A percentile compares a stretch with the other conserved stretches of the same genome.
These are phyloP conservation scores for Alternaria gansuensis DNA, from an alignment of 2,329 filamentous ascomycete species.

Conservation along the genomic window DNA sequence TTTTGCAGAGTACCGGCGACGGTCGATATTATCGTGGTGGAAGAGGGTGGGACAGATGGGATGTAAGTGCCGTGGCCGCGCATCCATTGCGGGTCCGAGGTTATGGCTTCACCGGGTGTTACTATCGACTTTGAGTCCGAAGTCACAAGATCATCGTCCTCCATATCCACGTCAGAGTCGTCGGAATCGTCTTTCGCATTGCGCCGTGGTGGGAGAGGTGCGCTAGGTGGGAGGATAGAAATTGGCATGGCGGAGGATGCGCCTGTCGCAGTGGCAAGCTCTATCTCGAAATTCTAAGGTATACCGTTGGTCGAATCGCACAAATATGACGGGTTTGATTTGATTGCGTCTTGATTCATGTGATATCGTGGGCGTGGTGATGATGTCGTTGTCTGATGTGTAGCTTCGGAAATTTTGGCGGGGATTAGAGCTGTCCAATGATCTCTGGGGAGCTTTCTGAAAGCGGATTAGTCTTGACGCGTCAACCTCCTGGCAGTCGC, in stretches of 20 bases:
- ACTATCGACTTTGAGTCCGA: slow-evolving; percentile 65
- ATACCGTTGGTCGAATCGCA: neutral
- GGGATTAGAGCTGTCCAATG: slow-evolving; percentile 26
- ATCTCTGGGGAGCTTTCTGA: slow-evolving; percentile 24
- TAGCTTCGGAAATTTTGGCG: slow-evolving; percentile 45
- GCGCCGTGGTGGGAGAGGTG: slow-evolving; percentile 40
- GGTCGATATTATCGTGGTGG: slow-evolving; percentile 81
- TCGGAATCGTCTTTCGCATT: slow-evolving; percentile 55
- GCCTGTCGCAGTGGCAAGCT: neutral
- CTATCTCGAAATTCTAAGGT: neutral
- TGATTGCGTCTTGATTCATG: neutral
- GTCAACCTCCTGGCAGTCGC: slow-evolving; percentile 19
- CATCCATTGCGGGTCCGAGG: slow-evolving; percentile 97
- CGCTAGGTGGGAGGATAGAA: slow-evolving; percentile 65
- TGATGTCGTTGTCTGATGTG: slow-evolving; percentile 10
- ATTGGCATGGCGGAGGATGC: slow-evolving; percentile 62
- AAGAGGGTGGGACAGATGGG: slow-evolving; percentile 56
- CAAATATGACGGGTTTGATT: neutral
- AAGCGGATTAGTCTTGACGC: slow-evolving; percentile 25
- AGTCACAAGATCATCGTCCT: slow-evolving; percentile 53
- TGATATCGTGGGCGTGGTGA: slow-evolving; percentile 1
- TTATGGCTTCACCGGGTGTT: slow-evolving; percentile 88
- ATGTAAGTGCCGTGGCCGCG: slow-evolving; percentile 92
- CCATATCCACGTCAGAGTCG: slow-evolving; percentile 61
- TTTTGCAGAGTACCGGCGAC: slow-evolving; percentile 89